phyloP scores from a whole-genome alignment of 2,329 filamentous ascomycete genomes.

The Conoideocrella luteorostrata region DNA sequence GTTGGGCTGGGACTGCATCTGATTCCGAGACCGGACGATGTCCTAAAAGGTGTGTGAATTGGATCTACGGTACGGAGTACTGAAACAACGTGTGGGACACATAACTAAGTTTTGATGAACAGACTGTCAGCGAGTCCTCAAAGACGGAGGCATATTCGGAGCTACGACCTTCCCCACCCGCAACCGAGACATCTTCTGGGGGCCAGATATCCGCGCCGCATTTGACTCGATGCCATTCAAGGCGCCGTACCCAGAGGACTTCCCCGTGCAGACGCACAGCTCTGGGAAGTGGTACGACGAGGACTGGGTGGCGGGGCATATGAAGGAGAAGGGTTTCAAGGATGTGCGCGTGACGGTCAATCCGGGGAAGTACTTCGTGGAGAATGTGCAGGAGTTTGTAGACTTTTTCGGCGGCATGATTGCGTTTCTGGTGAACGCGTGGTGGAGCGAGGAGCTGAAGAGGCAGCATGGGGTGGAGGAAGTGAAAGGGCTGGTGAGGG shows the following conservation, averaged over 20 bases:
- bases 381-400: constrained; percentile 30
- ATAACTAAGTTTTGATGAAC: background rate
- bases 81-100: too few species aligned
- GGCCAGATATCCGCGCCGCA: constrained; percentile 29
- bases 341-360: constrained; percentile 29
- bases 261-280: constrained; percentile 33
- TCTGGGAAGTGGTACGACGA: constrained; percentile 34
- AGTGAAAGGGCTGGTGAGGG: constrained; percentile 27
- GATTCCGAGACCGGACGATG: constrained; percentile 33
- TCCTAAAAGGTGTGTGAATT: constrained; percentile 22
- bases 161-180: constrained; percentile 29
- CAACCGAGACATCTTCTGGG: constrained; percentile 28
- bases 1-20: constrained; percentile 42
- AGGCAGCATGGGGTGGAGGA: constrained; percentile 29
- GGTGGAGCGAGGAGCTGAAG: constrained; percentile 34
- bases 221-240: constrained; percentile 35
- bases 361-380: constrained; percentile 21
- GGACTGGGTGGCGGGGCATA: constrained; percentile 30
- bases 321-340: constrained; percentile 29
- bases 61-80: too few species aligned
- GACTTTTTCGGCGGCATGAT: constrained; percentile 31
- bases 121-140: background rate
- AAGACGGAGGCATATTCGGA: constrained; percentile 28
- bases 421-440: constrained; percentile 27
- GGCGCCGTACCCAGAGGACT: constrained; percentile 25